Conservation (phyloP, 2,329 filamentous ascomycete species). For the Aspergillus pseudoviridinutans region DNA sequence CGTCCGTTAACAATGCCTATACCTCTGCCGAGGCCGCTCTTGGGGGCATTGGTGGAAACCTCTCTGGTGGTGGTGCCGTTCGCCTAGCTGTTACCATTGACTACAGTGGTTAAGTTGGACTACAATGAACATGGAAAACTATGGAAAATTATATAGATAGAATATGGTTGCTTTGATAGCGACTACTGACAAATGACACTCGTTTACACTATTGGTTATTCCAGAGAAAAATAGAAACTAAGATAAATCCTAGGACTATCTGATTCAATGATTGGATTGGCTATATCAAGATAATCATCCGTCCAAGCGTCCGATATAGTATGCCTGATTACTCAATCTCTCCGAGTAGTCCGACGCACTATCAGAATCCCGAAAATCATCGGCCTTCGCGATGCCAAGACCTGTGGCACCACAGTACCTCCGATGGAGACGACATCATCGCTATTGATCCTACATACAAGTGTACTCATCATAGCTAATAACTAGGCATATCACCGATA, state of each 20-base stretch:
- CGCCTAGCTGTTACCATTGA: constrained; percentile 26
- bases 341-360: no score
- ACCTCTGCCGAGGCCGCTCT: constrained; percentile 20
- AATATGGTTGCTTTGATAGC: not conserved
- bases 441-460: not conserved
- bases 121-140: not conserved
- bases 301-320: not conserved
- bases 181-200: not conserved
- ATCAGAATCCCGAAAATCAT: constrained; percentile 1
- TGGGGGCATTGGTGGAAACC: constrained; percentile 34
- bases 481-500: not conserved
- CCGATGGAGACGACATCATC: not conserved
- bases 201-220: not conserved
- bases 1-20: constrained; percentile 30
- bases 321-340: not conserved
- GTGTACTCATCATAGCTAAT: not conserved
- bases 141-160: not conserved
- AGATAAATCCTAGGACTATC: no score
- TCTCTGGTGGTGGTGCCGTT: constrained; percentile 17
- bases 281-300: not conserved
- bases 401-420: not conserved
- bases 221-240: not conserved
- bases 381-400: not conserved
- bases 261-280: not conserved
- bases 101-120: constrained; percentile 21